Evolutionary conservation across 805 yeast genomes (phyloP).

Genomic region (Priceomyces carsonii): DNA sequence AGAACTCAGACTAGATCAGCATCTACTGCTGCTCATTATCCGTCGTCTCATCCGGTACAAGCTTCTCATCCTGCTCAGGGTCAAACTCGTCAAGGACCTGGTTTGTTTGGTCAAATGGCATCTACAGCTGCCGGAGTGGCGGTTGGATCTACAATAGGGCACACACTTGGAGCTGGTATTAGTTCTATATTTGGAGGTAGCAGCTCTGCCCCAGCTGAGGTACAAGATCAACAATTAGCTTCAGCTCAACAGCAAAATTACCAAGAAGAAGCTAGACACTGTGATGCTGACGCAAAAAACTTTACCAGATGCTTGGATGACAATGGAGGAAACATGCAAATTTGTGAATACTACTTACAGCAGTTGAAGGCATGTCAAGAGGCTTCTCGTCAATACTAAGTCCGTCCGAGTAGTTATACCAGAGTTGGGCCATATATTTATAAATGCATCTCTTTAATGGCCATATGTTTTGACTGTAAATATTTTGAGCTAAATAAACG

Average conservation of each 20-base stretch:
- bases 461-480: too few species aligned
- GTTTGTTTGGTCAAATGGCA: constrained; percentile 96
- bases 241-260: constrained; percentile 39
- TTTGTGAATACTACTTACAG: constrained; percentile 95
- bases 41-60: constrained; percentile 51
- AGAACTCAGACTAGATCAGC: constrained; percentile 65
- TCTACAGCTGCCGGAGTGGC: constrained; percentile 99
- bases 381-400: constrained; percentile 79
- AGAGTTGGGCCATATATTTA: too few species aligned
- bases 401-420: constrained; percentile 1
- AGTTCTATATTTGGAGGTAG: constrained; percentile 87
- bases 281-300: constrained; percentile 92
- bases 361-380: constrained; percentile 97
- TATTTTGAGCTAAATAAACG: too few species aligned
- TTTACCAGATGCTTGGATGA: constrained; percentile 95
- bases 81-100: constrained; percentile 64
- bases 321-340: constrained; percentile 93
- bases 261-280: constrained; percentile 52
- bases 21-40: constrained; percentile 60
- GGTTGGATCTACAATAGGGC: constrained; percentile 96
- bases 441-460: too few species aligned
- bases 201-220: constrained; percentile 52
- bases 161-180: constrained; percentile 93
- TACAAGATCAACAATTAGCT: constrained; percentile 44
- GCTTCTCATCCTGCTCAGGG: constrained; percentile 36